Evolutionary conservation across 306 rosid species (phyloP), one percentile per base, ranked within the genome.

Genomic region (Begonia fuchsioides): DNA sequence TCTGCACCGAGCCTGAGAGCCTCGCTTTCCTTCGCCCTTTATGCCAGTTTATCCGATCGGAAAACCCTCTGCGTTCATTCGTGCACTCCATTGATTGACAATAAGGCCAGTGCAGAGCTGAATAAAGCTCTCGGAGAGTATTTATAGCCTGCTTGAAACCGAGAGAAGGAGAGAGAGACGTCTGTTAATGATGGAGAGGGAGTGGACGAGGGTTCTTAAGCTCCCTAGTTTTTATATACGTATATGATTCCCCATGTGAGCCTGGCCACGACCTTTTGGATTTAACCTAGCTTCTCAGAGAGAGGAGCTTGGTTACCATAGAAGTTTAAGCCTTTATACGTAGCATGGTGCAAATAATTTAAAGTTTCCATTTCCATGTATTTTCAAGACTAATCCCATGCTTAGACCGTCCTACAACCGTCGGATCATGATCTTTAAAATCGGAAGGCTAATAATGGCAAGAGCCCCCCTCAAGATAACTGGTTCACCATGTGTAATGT

Each of bases 11-110:
- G 26, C 44, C 52, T 17, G 20, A n/a, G 47, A 38, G 46, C 12
- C 58, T 44, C 57, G 52, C 56, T 1, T 65, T 68, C 62, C 74
- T 73, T 57, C 66, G 54, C 60, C 52, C 54, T 72, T 60, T 55
- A 66, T 69, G 64, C 51, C 51, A 26, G 54, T 50, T 17, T 62
- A 11, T 26, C 35, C 0, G 43, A 41, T 15, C 26, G 8, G 61
- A 50, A 45, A 54, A 13, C 58, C 68, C 73, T 58, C 45, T 69
- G 68, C 65, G 32, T 5, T 45, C 72, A 32, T 52, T 44, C 44
- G 56, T 52, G 18, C 20, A 47, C 39, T 60, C 64, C 79, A 56
- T 63, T 44, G 14, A 41, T 10, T n/a, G 14, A 41, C 14, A 6
- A n/a, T 41, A 41, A 10, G 12, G 45, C n/a, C 45, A 41, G 12